Percentiles rank a stretch among this genome's conserved stretches.
Conservation (phyloP, 257 asterid species). For the Jacaranda mimosifolia region DNA sequence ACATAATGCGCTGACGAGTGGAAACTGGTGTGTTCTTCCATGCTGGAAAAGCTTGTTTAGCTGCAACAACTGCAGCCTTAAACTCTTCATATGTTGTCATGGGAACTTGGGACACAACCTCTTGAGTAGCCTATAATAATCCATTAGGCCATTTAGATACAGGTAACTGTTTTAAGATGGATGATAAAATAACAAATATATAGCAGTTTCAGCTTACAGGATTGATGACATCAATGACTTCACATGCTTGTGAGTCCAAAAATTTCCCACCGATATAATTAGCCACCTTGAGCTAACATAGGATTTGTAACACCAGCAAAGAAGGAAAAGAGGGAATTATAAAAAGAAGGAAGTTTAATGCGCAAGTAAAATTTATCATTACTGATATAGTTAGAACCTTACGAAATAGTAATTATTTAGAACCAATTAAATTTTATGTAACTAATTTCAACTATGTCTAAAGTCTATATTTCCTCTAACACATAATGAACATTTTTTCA, state of each 20-base stretch:
- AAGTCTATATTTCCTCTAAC: background rate
- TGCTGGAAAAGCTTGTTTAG: slow-evolving; percentile 53
- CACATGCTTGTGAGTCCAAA: slow-evolving; percentile 48
- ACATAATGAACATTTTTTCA: too few species aligned
- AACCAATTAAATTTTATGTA: background rate
- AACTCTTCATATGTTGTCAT: slow-evolving; percentile 54
- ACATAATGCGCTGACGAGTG: slow-evolving; percentile 54
- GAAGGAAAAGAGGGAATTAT: slow-evolving; percentile 5
- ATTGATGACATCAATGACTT: slow-evolving; percentile 47
- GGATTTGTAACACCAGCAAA: slow-evolving; percentile 15
- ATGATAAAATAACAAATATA: background rate
- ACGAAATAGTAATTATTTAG: background rate
- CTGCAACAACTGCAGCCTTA: slow-evolving; percentile 52
- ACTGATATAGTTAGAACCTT: background rate
- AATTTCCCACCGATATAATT: slow-evolving; percentile 54
- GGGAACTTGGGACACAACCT: slow-evolving; percentile 55
- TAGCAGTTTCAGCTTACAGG: slow-evolving; percentile 44
- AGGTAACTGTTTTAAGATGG: background rate
- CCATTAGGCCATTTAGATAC: slow-evolving; percentile 17
- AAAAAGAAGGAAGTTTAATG: slow-evolving; percentile 7
- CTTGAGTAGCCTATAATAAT: slow-evolving; percentile 56
- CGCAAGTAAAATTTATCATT: background rate
- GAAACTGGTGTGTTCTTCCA: slow-evolving; percentile 53
- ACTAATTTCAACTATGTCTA: background rate
- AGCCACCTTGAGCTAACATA: slow-evolving; percentile 41